Conservation (phyloP, 2,329 filamentous ascomycete species). For the Aspergillus niger region DNA sequence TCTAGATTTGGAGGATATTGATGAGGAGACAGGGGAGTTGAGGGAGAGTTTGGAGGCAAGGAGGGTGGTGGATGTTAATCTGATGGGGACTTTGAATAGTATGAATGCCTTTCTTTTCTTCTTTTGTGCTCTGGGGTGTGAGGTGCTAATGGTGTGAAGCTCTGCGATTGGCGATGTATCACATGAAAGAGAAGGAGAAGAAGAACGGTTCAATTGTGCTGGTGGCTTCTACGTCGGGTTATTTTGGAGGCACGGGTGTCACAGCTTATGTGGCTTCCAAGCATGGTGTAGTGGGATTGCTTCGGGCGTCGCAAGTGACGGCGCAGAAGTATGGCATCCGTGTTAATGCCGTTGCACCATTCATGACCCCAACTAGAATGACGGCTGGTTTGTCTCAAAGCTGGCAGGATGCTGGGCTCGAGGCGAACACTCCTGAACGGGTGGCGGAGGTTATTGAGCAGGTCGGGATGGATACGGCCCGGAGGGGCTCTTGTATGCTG, state of each 20-base stretch:
- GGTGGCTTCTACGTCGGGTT: conserved; percentile 46
- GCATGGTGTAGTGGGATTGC: conserved; percentile 45
- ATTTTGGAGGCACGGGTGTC: conserved; percentile 48
- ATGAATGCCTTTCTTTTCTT: conserved; percentile 4
- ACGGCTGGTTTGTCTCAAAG: conserved; percentile 41
- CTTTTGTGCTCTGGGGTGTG: conserved; percentile 11
- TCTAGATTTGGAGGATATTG: conserved; percentile 29
- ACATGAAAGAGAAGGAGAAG: conserved; percentile 25
- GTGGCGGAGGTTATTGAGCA: conserved; percentile 48
- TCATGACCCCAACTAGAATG: conserved; percentile 51
- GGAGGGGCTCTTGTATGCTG: conserved; percentile 31
- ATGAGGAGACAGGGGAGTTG: conserved; percentile 21
- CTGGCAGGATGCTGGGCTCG: conserved; percentile 44
- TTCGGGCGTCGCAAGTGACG: conserved; percentile 40
- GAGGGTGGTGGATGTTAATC: conserved; percentile 45
- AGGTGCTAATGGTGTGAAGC: conserved; percentile 23
- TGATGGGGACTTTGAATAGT: conserved; percentile 52
- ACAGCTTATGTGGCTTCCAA: conserved; percentile 49
- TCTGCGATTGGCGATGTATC: conserved; percentile 32
- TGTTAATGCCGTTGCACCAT: conserved; percentile 52
- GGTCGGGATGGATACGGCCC: conserved; percentile 36
- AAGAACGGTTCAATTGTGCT: conserved; percentile 43
- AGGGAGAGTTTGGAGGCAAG: conserved; percentile 27
- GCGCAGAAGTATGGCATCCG: conserved; percentile 41
- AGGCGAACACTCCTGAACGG: conserved; percentile 45